phyloP scores from a whole-genome alignment of 129 eudicot genomes.

The Escallonia rubra region DNA sequence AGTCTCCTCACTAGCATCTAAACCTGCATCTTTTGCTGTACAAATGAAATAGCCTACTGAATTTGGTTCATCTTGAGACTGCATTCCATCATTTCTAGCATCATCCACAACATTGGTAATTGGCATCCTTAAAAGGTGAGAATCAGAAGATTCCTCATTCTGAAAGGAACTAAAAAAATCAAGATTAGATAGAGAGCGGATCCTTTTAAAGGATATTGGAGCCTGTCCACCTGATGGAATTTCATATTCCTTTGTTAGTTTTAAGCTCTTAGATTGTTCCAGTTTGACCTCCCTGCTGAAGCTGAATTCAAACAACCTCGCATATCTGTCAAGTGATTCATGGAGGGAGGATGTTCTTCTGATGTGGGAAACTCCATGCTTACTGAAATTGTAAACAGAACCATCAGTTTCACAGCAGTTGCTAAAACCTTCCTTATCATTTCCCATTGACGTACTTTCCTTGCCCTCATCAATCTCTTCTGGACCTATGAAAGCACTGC shows the following conservation, averaged over 20 bases:
- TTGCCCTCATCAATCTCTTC: background rate
- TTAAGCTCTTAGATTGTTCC: conserved; percentile 59
- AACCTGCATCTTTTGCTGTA: conserved; percentile 1
- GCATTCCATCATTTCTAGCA: background rate
- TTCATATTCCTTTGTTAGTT: conserved; percentile 35
- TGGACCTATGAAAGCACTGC: background rate
- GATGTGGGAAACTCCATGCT: conserved; percentile 2
- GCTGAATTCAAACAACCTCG: conserved; percentile 35
- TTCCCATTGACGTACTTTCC: background rate
- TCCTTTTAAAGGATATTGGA: conserved; percentile 28
- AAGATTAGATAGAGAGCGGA: conserved; percentile 30
- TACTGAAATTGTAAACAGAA: conserved; percentile 13
- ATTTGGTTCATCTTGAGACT: conserved; percentile 14
- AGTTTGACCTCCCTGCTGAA: conserved; percentile 28
- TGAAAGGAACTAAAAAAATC: conserved; percentile 18
- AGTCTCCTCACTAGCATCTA: conserved; percentile 16
- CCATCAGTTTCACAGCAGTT: background rate
- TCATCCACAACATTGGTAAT: background rate
- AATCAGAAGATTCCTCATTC: conserved; percentile 20
- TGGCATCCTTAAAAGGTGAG: conserved; percentile 1
- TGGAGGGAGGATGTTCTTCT: conserved; percentile 46
- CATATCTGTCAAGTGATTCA: conserved; percentile 48
- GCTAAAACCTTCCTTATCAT: background rate
- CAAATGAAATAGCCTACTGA: conserved; percentile 2
- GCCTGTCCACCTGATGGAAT: conserved; percentile 17